Evolutionary conservation across 148 eudicot genomes (phyloP).

Genomic region (Fagopyrum homotropicum): DNA sequence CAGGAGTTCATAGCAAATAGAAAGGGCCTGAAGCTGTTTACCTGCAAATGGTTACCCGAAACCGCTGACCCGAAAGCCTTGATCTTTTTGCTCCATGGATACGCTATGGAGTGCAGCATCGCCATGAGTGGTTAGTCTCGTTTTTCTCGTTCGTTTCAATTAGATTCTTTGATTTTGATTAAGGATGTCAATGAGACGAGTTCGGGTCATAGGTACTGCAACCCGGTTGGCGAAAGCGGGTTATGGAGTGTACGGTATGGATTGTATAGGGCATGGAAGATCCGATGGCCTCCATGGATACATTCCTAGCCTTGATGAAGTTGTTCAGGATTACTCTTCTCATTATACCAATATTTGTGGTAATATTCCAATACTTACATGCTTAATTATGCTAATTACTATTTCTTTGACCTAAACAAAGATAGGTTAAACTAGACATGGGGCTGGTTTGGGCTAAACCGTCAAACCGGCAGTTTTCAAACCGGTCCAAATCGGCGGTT

Average conservation of each 20-base stretch:
- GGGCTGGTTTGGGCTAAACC: too few relatives aligned
- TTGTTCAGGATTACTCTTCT: slow-evolving; percentile 54
- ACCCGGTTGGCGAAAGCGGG: slow-evolving; percentile 63
- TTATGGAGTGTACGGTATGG: slow-evolving; percentile 77
- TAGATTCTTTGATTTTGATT: background rate
- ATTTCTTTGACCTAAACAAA: too few relatives aligned
- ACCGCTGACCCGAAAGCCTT: slow-evolving; percentile 58
- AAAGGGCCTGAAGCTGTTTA: slow-evolving; percentile 55
- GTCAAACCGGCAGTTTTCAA: too few relatives aligned
- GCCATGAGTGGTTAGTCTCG: slow-evolving; percentile 56
- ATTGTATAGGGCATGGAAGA: slow-evolving; percentile 88
- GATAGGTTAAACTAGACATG: too few relatives aligned
- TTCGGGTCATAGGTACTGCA: slow-evolving; percentile 34
- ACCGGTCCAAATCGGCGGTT: too few relatives aligned
- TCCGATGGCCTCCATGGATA: slow-evolving; percentile 76
- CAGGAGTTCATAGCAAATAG: slow-evolving; percentile 51
- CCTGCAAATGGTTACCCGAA: slow-evolving; percentile 66
- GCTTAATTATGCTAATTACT: too few relatives aligned
- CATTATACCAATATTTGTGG: slow-evolving; percentile 64
- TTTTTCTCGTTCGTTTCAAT: too few relatives aligned
- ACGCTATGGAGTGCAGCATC: slow-evolving; percentile 88
- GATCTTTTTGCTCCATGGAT: slow-evolving; percentile 83
- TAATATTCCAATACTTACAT: slow-evolving; percentile 3
- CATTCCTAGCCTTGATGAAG: slow-evolving; percentile 51
- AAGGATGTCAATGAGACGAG: background rate